Evolutionary conservation across 2,329 filamentous ascomycete genomes (phyloP).

Genomic region (Parascedosporium putredinis): DNA sequence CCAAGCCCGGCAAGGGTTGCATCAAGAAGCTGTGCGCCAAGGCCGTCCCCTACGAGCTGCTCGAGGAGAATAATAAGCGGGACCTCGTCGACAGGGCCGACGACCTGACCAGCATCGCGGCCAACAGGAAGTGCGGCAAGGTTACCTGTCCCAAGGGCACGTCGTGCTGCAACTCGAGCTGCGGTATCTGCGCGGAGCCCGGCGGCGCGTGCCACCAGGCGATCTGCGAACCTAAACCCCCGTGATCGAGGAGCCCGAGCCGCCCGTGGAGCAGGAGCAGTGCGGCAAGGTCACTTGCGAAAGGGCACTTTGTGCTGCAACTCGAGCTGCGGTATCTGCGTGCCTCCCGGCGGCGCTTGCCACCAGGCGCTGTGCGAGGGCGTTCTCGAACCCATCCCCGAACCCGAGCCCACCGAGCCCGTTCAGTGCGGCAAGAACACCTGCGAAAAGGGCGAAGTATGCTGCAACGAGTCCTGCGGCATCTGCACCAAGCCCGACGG

Average conservation of each 20-base stretch:
- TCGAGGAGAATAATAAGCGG: not conserved
- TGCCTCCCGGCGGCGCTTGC: slow-evolving; percentile 1
- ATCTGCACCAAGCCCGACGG: not conserved
- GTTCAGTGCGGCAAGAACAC: not conserved
- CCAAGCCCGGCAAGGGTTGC: too few relatives aligned
- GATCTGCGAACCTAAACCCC: too few relatives aligned
- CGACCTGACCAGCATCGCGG: not conserved
- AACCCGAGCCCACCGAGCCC: not conserved
- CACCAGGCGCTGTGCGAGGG: too few relatives aligned
- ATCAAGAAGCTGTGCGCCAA: too few relatives aligned
- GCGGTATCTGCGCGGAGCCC: slow-evolving; percentile 1
- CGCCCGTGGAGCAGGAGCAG: not conserved
- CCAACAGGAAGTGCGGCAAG: not conserved
- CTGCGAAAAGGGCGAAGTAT: slow-evolving; percentile 1
- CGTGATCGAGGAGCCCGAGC: too few relatives aligned
- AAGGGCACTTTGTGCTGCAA: slow-evolving; percentile 2
- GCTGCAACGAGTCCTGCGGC: slow-evolving; percentile 4
- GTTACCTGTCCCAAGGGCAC: not conserved
- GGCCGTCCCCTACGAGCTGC: too few relatives aligned
- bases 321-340: slow-evolving; percentile 4
- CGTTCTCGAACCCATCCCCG: too few relatives aligned
- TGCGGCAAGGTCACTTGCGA: not conserved
- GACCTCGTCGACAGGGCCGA: not conserved
- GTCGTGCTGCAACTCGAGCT: slow-evolving; percentile 4
- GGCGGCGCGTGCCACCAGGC: not conserved